Conservation (phyloP, 441 rosid species). For the Croton laevigatus region DNA sequence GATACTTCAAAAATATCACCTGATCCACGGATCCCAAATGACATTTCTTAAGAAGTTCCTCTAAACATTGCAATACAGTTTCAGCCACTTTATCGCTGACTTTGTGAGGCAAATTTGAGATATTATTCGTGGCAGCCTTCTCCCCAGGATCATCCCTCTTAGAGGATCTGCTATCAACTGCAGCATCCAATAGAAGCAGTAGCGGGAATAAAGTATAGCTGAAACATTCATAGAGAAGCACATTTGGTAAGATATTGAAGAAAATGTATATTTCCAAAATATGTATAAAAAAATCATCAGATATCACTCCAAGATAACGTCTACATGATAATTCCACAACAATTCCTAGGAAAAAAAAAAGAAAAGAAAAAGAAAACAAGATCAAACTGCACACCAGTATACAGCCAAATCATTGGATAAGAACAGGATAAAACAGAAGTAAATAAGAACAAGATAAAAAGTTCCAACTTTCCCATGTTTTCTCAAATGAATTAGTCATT, state of each 20-base stretch:
- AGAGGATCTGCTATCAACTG: slow-evolving; percentile 53
- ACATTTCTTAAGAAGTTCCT: slow-evolving; percentile 78
- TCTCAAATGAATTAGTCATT: neutral
- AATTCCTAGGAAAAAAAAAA: too few species aligned
- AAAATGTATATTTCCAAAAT: neutral
- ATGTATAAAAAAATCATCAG: neutral
- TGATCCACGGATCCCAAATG: slow-evolving; percentile 65
- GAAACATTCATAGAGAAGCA: slow-evolving; percentile 25
- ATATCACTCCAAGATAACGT: neutral
- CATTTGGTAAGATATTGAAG: neutral
- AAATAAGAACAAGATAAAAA: neutral
- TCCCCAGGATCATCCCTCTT: slow-evolving; percentile 28
- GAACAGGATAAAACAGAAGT: neutral
- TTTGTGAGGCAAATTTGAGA: slow-evolving; percentile 26
- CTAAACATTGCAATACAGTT: slow-evolving; percentile 72
- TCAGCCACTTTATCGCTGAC: slow-evolving; percentile 86
- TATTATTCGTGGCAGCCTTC: neutral
- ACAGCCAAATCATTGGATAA: neutral
- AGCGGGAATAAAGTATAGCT: slow-evolving; percentile 82
- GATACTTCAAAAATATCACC: slow-evolving; percentile 37
- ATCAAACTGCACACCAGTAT: neutral
- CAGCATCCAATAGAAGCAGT: slow-evolving; percentile 82
- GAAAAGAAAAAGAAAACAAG: neutral
- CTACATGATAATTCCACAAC: neutral
- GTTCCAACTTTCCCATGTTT: neutral